Percentiles rank a stretch among this genome's conserved stretches.
Conservation (phyloP, 1,284 basidiomycete species). For the Trametes pubescens region DNA sequence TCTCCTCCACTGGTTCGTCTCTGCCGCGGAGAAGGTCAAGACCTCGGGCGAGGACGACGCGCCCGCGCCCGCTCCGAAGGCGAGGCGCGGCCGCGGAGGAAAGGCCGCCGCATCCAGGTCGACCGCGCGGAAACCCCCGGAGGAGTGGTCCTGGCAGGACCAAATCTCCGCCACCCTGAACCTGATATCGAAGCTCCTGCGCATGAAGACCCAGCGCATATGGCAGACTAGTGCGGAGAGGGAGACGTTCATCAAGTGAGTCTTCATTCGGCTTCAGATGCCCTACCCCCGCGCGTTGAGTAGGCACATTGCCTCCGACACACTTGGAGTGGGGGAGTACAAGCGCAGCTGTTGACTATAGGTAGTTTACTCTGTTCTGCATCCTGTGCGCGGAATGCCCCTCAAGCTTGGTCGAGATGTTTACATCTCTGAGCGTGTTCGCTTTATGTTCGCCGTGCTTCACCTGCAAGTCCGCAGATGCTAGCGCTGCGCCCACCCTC, state of each 20-base stretch:
- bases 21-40: conserved; percentile 78
- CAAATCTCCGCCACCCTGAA: conserved; percentile 76
- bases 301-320: not conserved
- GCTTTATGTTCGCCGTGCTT: too few relatives aligned
- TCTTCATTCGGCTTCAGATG: conserved; percentile 17
- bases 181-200: conserved; percentile 77
- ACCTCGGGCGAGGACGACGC: conserved; percentile 59
- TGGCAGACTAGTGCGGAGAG: conserved; percentile 89
- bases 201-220: conserved; percentile 80
- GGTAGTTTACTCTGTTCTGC: too few relatives aligned
- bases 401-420: too few relatives aligned
- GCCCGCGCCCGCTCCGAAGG: conserved; percentile 54
- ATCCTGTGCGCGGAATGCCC: too few relatives aligned
- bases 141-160: conserved; percentile 80
- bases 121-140: conserved; percentile 54
- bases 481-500: too few relatives aligned
- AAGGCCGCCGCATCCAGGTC: conserved; percentile 56
- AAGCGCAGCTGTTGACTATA: too few relatives aligned
- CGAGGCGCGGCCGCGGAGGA: conserved; percentile 64
- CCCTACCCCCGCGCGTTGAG: not conserved
- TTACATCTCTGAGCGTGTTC: too few relatives aligned
- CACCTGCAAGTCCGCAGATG: too few relatives aligned
- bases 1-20: conserved; percentile 86
- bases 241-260: conserved; percentile 85
- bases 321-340: too few relatives aligned